Percentiles rank a stretch among this genome's conserved stretches.
Evolutionary conservation across 805 yeast genomes (phyloP).

Genomic region (Metschnikowia sp.): DNA sequence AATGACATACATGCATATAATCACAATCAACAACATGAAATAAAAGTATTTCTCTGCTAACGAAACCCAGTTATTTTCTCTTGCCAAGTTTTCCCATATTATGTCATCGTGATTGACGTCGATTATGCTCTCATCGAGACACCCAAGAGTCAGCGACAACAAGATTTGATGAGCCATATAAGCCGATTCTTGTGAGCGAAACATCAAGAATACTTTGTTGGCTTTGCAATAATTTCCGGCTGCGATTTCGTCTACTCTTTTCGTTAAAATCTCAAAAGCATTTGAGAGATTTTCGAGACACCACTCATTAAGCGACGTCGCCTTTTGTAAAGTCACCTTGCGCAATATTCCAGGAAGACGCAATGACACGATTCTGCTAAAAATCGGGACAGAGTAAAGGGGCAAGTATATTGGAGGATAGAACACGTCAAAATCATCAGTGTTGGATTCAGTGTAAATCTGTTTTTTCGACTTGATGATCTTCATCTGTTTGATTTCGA

Average conservation of each 20-base stretch:
- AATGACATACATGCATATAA: slow-evolving; percentile 65
- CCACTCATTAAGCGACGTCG: slow-evolving; percentile 26
- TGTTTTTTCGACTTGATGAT: slow-evolving; percentile 1
- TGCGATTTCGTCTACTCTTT: slow-evolving; percentile 9
- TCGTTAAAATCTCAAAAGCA: slow-evolving; percentile 7
- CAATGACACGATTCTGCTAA: slow-evolving; percentile 20
- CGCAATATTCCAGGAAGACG: slow-evolving; percentile 31
- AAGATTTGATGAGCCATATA: slow-evolving; percentile 62
- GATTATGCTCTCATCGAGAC: slow-evolving; percentile 41
- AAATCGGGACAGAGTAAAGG: slow-evolving; percentile 18
- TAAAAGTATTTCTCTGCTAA: slow-evolving; percentile 43
- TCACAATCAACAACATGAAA: slow-evolving; percentile 33
- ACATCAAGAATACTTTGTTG: slow-evolving; percentile 59
- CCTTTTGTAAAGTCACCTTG: slow-evolving; percentile 20
- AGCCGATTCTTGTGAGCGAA: slow-evolving; percentile 54
- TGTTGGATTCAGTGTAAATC: neutral
- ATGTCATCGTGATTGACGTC: slow-evolving; percentile 67
- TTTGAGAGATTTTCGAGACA: slow-evolving; percentile 20
- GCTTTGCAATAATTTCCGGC: slow-evolving; percentile 21
- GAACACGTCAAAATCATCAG: slow-evolving; percentile 15
- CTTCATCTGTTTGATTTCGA: slow-evolving; percentile 22
- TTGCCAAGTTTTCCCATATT: slow-evolving; percentile 62
- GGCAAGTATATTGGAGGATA: slow-evolving; percentile 33
- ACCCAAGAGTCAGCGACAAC: slow-evolving; percentile 39
- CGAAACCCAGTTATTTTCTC: slow-evolving; percentile 33